Base-by-base conservation (phyloP, 2,329 filamentous ascomycete genomes). In the Paracoccidioides brasiliensis region DNA sequence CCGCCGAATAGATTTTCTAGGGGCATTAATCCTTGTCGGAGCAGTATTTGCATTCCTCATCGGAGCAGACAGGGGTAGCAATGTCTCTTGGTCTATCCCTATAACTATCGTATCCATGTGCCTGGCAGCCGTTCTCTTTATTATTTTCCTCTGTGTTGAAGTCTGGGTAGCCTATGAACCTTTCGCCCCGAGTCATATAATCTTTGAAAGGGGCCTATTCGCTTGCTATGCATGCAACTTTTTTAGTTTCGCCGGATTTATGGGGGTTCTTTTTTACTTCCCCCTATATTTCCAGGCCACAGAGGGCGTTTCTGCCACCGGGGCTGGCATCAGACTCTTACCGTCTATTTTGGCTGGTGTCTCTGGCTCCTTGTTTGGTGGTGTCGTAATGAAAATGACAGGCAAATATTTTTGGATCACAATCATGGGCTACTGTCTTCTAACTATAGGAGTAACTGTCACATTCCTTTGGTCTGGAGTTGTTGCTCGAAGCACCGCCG, bases 231-330 rank as follows among this genome's bases (percentile, higher is more conserved):
- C 82, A 1, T 81, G 80, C 66, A 89, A 89, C 67, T 87, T 89
- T 71, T 89, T 88, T 67, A 76, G 79, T 53, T 79, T 85, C 54
- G 80, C 76, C 0, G 82, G 79, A 12, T 80, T 75, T 73, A 68
- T 83, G 49, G 78, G 80, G 0, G 71, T 78, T 0, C 60, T 86
- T 3, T 91, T 88, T 73, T 88, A 87, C 70, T 72, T 88, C n/a
- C 85, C 87, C 1, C 74, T 91, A 2, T 88, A 85, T 69, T 88
- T 86, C 70, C 88, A 91, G 69, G 86, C 84, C 4, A 83, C 85
- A 0, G 75, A 84, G 52, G 81, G 80, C 4, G 71, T 82, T 30
- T 78, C 77, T 3, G 83, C 87, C 0, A 82, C 83, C 0, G 68
- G 75, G 54, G 80, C 85, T 3, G 86, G 86, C 0, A 57, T 85